Percentiles rank a stretch among this genome's conserved stretches.
Evolutionary conservation across 2,329 filamentous ascomycete species (phyloP).

Genomic region (Neodidymelliopsis sp.): DNA sequence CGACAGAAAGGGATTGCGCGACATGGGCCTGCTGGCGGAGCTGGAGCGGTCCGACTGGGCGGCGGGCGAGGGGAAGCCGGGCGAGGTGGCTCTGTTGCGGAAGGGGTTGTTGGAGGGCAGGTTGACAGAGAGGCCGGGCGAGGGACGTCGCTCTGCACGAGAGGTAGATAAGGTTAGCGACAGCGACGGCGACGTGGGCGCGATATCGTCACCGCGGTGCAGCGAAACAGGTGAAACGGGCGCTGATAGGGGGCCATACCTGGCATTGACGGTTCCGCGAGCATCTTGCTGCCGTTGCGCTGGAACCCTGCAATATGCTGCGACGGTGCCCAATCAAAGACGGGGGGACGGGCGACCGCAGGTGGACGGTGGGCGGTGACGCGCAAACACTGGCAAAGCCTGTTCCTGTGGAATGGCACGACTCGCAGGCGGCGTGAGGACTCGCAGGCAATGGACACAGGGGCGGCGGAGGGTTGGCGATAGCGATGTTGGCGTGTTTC

Average conservation of each 20-base stretch:
- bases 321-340: conserved; percentile 42
- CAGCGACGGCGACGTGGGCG: conserved; percentile 34
- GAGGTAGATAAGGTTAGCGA: conserved; percentile 23
- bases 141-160: conserved; percentile 56
- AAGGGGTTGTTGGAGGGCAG: conserved; percentile 80
- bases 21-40: conserved; percentile 71
- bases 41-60: conserved; percentile 41
- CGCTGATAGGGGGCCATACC: conserved; percentile 47
- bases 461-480: conserved; percentile 42
- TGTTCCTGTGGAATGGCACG: conserved; percentile 22
- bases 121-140: conserved; percentile 67
- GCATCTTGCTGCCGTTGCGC: conserved; percentile 48
- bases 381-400: conserved; percentile 25
- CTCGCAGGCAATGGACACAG: conserved; percentile 20
- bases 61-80: conserved; percentile 45
- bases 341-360: conserved; percentile 30
- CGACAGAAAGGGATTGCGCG: conserved; percentile 80
- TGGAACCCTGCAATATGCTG: conserved; percentile 44
- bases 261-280: conserved; percentile 53
- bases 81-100: conserved; percentile 75
- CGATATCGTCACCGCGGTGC: conserved; percentile 39
- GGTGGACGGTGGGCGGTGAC: conserved; percentile 33
- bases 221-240: conserved; percentile 43
- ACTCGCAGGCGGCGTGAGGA: conserved; percentile 12
- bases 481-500: conserved; percentile 39